These are phyloP conservation scores for Cladobotryum protrusum DNA, from an alignment of 2,329 filamentous ascomycete species.

Conservation along the genomic window DNA sequence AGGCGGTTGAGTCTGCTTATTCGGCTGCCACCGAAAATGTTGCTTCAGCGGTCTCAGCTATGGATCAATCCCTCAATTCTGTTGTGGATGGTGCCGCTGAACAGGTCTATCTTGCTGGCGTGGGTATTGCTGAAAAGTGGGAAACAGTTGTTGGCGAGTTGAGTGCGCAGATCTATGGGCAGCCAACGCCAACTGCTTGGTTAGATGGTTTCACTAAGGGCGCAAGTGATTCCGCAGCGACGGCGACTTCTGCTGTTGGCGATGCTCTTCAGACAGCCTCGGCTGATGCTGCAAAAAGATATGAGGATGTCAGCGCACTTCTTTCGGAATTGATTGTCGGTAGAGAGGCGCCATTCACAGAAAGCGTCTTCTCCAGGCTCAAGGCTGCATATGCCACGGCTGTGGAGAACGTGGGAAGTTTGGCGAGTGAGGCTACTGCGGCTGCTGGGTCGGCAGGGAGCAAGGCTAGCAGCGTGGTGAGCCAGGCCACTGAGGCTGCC, in stretches of 20 bases:
- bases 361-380: conserved; percentile 69
- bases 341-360: conserved; percentile 74
- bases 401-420: conserved; percentile 45
- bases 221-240: conserved; percentile 54
- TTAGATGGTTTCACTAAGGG: conserved; percentile 40
- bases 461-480: conserved; percentile 32
- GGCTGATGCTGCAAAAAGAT: conserved; percentile 55
- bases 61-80: conserved; percentile 32
- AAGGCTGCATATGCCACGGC: conserved; percentile 67
- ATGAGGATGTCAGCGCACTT: conserved; percentile 62
- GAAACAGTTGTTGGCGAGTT: conserved; percentile 50
- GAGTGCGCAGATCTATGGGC: conserved; percentile 64
- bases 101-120: conserved; percentile 29
- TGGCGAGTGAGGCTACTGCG: conserved; percentile 29
- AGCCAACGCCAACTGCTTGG: conserved; percentile 54
- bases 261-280: conserved; percentile 56
- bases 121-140: conserved; percentile 35
- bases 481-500: conserved; percentile 36
- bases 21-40: conserved; percentile 39
- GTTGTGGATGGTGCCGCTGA: conserved; percentile 41
- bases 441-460: conserved; percentile 29
- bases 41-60: conserved; percentile 32
- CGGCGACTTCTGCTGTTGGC: conserved; percentile 42
- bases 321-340: conserved; percentile 71
- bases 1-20: conserved; percentile 46